These are phyloP conservation scores for Verticillium tricorpus DNA, from an alignment of 2,329 filamentous ascomycete species.

Conservation along the genomic window DNA sequence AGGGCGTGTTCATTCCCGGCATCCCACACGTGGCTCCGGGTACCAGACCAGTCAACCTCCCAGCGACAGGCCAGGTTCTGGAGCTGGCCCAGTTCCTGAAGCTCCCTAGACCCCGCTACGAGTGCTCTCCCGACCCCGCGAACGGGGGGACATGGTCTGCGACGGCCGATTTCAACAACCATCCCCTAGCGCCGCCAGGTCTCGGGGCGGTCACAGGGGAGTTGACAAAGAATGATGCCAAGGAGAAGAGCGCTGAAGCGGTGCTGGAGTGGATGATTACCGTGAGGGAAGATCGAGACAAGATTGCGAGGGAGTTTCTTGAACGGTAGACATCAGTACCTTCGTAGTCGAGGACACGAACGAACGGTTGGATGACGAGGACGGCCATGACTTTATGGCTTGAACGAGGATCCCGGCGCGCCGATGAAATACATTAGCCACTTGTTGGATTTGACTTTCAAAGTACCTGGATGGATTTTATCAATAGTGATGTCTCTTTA, in stretches of 20 bases:
- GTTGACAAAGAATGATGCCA: slow-evolving; percentile 28
- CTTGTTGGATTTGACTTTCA: no score
- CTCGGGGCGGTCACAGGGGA: slow-evolving; percentile 28
- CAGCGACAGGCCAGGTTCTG: slow-evolving; percentile 15
- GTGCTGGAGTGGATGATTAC: slow-evolving; percentile 30
- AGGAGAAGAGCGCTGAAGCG: slow-evolving; percentile 32
- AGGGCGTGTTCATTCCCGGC: background rate
- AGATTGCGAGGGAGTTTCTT: background rate
- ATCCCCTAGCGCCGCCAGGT: slow-evolving; percentile 21
- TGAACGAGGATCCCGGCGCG: no score
- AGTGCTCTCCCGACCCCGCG: slow-evolving; percentile 14
- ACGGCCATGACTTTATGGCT: no score
- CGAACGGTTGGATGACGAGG: no score
- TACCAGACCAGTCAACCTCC: background rate
- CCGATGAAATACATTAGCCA: no score
- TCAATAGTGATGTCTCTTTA: no score
- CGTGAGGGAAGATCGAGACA: background rate
- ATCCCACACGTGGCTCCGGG: background rate
- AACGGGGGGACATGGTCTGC: slow-evolving; percentile 29
- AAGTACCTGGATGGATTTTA: no score
- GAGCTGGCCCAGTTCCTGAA: slow-evolving; percentile 27
- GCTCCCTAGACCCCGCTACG: slow-evolving; percentile 28
- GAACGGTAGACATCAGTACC: background rate
- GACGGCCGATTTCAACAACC: slow-evolving; percentile 25
- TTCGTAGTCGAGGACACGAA: no score